Conservation (phyloP, 495 filamentous ascomycete genomes). For the Aspergillus egyptiacus region DNA sequence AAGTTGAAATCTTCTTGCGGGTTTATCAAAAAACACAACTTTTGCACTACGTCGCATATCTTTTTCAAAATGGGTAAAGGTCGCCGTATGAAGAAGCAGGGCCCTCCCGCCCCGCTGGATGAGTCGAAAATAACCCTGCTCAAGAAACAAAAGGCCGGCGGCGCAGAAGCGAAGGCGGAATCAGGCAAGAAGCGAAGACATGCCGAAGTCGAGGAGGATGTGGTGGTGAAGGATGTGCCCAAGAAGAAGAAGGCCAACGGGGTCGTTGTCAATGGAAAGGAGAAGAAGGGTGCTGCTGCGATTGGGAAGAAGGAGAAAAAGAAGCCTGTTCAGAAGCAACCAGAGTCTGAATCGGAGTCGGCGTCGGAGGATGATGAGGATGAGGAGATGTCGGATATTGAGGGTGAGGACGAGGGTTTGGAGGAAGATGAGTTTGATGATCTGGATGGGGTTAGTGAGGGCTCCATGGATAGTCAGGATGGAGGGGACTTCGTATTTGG, state of each 20-base stretch:
- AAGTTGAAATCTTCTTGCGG: constrained; percentile 13
- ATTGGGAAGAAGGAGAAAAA: constrained; percentile 25
- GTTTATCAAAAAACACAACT: constrained; percentile 9
- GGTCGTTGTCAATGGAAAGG: constrained; percentile 31
- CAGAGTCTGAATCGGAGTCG: constrained; percentile 38
- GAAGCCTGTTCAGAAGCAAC: constrained; percentile 30
- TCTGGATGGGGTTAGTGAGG: constrained; percentile 42
- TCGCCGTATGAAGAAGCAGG: constrained; percentile 94
- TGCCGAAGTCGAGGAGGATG: constrained; percentile 38
- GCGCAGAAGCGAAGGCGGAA: constrained; percentile 40
- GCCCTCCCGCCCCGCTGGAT: constrained; percentile 72
- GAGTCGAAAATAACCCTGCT: constrained; percentile 68
- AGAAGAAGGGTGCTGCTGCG: constrained; percentile 9
- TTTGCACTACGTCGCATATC: neutral
- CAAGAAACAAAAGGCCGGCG: constrained; percentile 69
- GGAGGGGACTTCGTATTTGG: constrained; percentile 45
- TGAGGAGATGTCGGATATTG: constrained; percentile 14
- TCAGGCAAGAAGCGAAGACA: constrained; percentile 66
- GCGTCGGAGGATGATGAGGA: constrained; percentile 23
- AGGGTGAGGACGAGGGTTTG: constrained; percentile 29
- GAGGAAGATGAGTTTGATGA: constrained; percentile 50
- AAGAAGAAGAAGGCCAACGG: constrained; percentile 43
- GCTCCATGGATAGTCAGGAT: constrained; percentile 47
- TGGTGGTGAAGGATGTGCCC: constrained; percentile 26
- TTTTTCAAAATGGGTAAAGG: constrained; percentile 70